These are phyloP conservation scores for Podila epigama DNA, from an alignment of 192 early-diverging fungal species.

Conservation along the genomic window DNA sequence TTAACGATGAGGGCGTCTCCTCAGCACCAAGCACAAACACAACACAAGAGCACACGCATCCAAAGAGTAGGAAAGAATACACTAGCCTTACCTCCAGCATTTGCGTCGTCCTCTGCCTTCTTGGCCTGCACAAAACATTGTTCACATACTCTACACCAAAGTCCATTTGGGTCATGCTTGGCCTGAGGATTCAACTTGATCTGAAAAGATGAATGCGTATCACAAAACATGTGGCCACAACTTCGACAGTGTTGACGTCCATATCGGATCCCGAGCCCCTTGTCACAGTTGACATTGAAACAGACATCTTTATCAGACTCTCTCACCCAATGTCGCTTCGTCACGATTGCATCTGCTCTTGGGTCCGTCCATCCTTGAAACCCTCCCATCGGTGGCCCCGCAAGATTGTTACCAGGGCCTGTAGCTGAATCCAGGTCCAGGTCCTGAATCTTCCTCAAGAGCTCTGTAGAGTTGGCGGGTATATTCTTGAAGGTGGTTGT, in stretches of 20 bases:
- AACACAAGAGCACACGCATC: not conserved
- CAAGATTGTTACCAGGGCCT: constrained; percentile 30
- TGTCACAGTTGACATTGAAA: constrained; percentile 53
- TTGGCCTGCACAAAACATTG: constrained; percentile 52
- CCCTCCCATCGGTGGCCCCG: constrained; percentile 39
- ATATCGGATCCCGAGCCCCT: constrained; percentile 50
- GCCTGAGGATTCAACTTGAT: constrained; percentile 68
- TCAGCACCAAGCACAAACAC: no score
- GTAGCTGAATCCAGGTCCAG: constrained; percentile 42
- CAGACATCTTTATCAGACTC: constrained; percentile 59
- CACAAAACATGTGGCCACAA: constrained; percentile 72
- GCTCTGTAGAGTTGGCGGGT: constrained; percentile 49
- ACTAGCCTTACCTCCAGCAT: constrained; percentile 50
- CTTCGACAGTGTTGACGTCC: constrained; percentile 67
- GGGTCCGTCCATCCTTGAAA: constrained; percentile 48
- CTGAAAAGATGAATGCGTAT: constrained; percentile 60
- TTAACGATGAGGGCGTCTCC: no score
- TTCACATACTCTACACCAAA: constrained; percentile 66
- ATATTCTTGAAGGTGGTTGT: constrained; percentile 48
- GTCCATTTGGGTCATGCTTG: constrained; percentile 65
- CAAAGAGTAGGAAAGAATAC: no score
- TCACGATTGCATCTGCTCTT: constrained; percentile 51
- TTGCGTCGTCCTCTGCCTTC: constrained; percentile 48
- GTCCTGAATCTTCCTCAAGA: constrained; percentile 54
- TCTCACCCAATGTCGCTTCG: constrained; percentile 62